Conservation (phyloP, 805 yeast genomes). For the Ogataea henricii region DNA sequence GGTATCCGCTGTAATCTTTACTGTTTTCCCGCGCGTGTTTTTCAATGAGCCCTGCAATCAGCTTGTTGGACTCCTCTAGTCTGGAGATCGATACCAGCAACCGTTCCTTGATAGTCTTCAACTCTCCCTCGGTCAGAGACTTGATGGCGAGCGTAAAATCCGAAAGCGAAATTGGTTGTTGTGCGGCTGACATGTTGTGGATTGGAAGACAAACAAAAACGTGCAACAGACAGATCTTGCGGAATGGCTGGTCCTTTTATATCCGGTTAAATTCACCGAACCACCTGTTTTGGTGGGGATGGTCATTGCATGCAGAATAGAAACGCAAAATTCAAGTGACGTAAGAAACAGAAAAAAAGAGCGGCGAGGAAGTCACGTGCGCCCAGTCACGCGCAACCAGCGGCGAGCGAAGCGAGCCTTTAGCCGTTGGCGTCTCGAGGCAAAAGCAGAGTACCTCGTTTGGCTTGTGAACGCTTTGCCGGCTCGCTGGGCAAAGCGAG, state of each 20-base stretch:
- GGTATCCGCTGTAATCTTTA: constrained; percentile 31
- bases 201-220: too few species aligned
- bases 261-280: not conserved
- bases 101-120: constrained; percentile 35
- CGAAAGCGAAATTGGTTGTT: constrained; percentile 30
- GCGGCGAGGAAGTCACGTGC: not conserved
- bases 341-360: not conserved
- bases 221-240: not conserved
- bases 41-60: constrained; percentile 45
- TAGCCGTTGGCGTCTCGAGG: too few species aligned
- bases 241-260: not conserved
- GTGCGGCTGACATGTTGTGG: constrained; percentile 25
- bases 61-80: constrained; percentile 52
- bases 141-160: constrained; percentile 34
- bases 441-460: too few species aligned
- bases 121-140: constrained; percentile 46
- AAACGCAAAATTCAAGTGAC: not conserved
- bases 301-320: not conserved
- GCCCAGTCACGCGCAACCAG: not conserved
- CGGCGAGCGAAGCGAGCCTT: not conserved
- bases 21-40: constrained; percentile 25
- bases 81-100: constrained; percentile 47
- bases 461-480: too few species aligned
- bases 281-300: not conserved
- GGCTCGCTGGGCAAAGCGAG: too few species aligned